Evolutionary conservation across 2,329 filamentous ascomycete species (phyloP), one percentile per base, ranked within the genome.

Genomic region (Claviceps humidiphila): DNA sequence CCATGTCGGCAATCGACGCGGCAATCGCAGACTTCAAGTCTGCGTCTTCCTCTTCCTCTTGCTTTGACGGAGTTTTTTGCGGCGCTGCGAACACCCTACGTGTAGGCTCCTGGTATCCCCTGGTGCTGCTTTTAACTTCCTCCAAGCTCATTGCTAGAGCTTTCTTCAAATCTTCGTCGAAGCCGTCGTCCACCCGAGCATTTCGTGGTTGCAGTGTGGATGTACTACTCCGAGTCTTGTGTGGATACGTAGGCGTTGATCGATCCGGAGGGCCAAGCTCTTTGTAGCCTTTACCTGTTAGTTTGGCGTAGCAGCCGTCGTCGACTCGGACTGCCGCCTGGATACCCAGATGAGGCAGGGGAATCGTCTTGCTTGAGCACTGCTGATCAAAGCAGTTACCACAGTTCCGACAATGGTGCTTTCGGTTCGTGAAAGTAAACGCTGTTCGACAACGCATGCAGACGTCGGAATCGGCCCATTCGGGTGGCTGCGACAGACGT

Each of bases 361-460:
- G 85, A 42, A 95, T 77, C 22, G 78, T 82, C 71, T 97, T 97
- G 72, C 81, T 84, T 14, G 91, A 97, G 65, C 93, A 98, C 61
- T 93, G 84, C 58, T 91, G 89, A 64, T 95, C 94, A 66, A 98
- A 98, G 62, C 95, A 93, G 68, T 93, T 95, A 50, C 93, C 93
- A 63, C 93, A 98, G 67, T 98, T 98, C 58, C 93, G 84, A 64
- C 93, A 98, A 67, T 98, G 93, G 65, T 98, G 93, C 66, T 97
- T 98, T 63, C 93, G 84, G 67, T 98, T 98, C 52, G 91, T 98
- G 64, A 98, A 96, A 47, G 89, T 96, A 62, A 98, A 98, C 17
- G 89, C 72, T 13, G 91, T 96, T 59, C 93, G 83, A 67, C 93
- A 98, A 64, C 93, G 85, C 89, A 98, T 96, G 67, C 93, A 98